Evolutionary conservation across 192 early-diverging fungal genomes (phyloP).

Genomic region (Gryganskiella cystojenkinii): DNA sequence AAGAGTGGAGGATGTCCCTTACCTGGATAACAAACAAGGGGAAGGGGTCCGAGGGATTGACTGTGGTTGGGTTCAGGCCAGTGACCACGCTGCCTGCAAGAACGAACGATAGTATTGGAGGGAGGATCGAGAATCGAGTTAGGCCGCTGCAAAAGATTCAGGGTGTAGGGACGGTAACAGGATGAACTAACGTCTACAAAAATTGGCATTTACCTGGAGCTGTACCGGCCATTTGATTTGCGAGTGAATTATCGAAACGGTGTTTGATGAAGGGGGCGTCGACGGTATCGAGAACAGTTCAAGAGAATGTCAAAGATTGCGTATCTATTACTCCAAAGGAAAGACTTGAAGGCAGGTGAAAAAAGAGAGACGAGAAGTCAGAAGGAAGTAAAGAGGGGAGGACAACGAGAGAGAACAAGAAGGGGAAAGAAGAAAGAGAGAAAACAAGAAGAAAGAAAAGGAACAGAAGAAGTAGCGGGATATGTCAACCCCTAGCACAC

Average conservation of each 20-base stretch:
- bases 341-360: background rate
- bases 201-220: too few species aligned
- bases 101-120: background rate
- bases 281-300: too few species aligned
- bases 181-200: too few species aligned
- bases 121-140: background rate
- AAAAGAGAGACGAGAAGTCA: background rate
- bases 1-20: conserved; percentile 1
- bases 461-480: background rate
- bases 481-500: background rate
- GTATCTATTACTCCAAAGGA: too few species aligned
- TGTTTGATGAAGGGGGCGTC: too few species aligned
- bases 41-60: conserved; percentile 65
- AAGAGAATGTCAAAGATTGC: too few species aligned
- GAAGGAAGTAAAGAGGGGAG: background rate
- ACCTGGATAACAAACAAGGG: conserved; percentile 86
- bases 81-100: conserved; percentile 65
- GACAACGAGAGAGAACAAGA: background rate
- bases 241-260: too few species aligned
- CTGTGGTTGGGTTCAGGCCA: conserved; percentile 69
- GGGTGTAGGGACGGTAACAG: too few species aligned
- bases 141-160: background rate
- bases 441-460: background rate
- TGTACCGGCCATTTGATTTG: too few species aligned
- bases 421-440: background rate